Base-by-base conservation (phyloP, 306 rosid species). In the Fragaria iinumae region DNA sequence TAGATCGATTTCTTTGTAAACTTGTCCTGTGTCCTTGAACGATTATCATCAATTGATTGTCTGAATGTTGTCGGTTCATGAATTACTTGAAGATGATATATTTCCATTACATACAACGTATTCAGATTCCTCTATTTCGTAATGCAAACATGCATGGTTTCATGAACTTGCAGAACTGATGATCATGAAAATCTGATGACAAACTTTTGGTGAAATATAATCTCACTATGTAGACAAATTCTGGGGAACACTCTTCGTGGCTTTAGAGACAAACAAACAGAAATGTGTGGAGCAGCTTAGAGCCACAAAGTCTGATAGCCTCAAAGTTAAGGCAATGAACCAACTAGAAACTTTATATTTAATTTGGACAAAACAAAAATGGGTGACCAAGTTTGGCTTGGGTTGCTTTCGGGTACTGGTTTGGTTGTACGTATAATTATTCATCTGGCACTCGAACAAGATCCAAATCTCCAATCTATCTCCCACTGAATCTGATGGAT, bases 281-380 rank as follows among this genome's bases (percentile, higher is more conserved):
- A 20, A 21, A 39, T 56, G 67, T 13, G 55, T 73, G 68, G 77
- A 56, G 77, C 50, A 73, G 77, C 27, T 57, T 27, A 21, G 3
- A 36, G 45, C 63, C 75, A 34, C 34, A 52, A 0, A 50, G 49
- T 53, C 65, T 38, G 16, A 56, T 38, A 20, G 76, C 38, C 76
- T 8, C 21, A 34, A 72, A 56, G 10, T 41, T 41, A 29, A 72
- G 5, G 66, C 66, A 56, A 73, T 11, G 66, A 56, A 39, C 39
- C 39, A 57, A 73, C 49, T 29, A 41, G 25, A 25, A 21, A 39
- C 12, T 45, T 25, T 48, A 25, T 48, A 23, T 25, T 45, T 27
- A 27, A 27, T 27, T 59, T 74, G 43, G 41, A 41, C 10, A 7
- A 25, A 25, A 59, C 44, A 64, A 64, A 32, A 64, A 39, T 59